phyloP scores from a whole-genome alignment of 352 stramenopile species.

The Phytophthora cactorum region DNA sequence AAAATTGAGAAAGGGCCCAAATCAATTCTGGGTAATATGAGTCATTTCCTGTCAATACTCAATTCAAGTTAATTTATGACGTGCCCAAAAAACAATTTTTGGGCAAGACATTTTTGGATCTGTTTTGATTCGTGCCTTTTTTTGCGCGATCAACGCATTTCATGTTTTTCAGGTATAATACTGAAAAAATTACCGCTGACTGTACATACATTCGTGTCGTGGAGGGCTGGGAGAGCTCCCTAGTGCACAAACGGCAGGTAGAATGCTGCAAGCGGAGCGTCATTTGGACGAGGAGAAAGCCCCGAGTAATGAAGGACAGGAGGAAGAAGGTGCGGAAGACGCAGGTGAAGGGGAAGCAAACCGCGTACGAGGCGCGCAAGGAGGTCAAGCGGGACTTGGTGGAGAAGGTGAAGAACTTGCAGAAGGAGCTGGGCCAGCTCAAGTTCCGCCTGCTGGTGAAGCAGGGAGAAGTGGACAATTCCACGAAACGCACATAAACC shows the following conservation, averaged over 20 bases:
- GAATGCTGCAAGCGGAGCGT: background rate
- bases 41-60: too few species aligned
- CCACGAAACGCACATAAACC: background rate
- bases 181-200: too few species aligned
- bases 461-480: conserved; percentile 18
- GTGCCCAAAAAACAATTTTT: too few species aligned
- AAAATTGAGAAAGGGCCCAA: too few species aligned
- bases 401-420: conserved; percentile 28
- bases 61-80: too few species aligned
- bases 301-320: background rate
- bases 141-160: too few species aligned
- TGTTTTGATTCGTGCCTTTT: too few species aligned
- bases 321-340: background rate
- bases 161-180: too few species aligned
- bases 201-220: too few species aligned
- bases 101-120: too few species aligned
- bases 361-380: conserved; percentile 36
- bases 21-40: too few species aligned
- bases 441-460: conserved; percentile 34
- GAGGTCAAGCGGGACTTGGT: conserved; percentile 36
- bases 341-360: conserved; percentile 17
- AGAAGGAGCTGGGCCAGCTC: conserved; percentile 36
- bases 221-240: too few species aligned
- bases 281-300: background rate
- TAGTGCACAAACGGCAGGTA: background rate